These are phyloP conservation scores for Solanum bulbocastanum DNA, from an alignment of 257 asterid species.

Conservation along the genomic window DNA sequence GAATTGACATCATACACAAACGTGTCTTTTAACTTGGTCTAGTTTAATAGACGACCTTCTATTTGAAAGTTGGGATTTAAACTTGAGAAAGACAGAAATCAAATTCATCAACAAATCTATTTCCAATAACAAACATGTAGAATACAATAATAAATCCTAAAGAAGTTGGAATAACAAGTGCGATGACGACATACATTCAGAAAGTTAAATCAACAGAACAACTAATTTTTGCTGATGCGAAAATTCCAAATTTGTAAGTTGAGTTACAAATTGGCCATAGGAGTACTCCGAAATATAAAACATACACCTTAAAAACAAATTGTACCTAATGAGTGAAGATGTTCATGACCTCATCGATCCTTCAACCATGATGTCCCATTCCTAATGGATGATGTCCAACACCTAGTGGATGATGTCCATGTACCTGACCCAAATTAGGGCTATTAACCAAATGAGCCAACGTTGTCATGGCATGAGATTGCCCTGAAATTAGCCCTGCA, in stretches of 20 bases:
- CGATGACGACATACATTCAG: not conserved
- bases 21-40: too few relatives aligned
- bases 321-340: too few relatives aligned
- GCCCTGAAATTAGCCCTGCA: slow-evolving; percentile 21
- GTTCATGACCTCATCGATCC: not conserved
- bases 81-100: not conserved
- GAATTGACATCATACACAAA: too few relatives aligned
- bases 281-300: not conserved
- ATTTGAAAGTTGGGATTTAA: not conserved
- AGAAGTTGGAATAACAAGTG: not conserved
- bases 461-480: slow-evolving; percentile 17
- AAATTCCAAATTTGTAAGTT: not conserved
- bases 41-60: not conserved
- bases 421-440: not conserved
- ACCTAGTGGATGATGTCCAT: not conserved
- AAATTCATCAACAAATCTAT: not conserved
- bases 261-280: not conserved
- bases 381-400: not conserved
- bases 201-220: not conserved
- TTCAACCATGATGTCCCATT: not conserved
- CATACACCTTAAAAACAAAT: not conserved
- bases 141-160: not conserved
- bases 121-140: not conserved
- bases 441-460: not conserved
- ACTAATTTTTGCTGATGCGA: not conserved